These are phyloP conservation scores for Camellia lanceoleosa DNA, from an alignment of 148 eudicot genomes.

Conservation along the genomic window DNA sequence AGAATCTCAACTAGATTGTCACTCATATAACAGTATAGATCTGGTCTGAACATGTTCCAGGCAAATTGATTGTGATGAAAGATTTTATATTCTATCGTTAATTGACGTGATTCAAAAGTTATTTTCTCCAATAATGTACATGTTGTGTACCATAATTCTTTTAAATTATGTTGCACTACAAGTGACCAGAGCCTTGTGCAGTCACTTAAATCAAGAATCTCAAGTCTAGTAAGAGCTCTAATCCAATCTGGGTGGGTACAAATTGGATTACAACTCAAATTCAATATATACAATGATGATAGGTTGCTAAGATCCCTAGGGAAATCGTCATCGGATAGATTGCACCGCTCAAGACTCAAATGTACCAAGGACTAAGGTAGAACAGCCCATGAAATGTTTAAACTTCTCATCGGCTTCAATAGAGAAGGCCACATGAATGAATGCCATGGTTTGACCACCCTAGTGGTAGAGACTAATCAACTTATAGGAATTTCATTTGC, in stretches of 20 bases:
- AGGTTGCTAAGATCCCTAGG: not conserved
- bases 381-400: not conserved
- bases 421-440: not conserved
- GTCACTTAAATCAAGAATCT: not conserved
- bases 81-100: too few species aligned
- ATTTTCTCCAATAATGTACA: not conserved
- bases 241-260: not conserved
- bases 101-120: not conserved
- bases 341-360: not conserved
- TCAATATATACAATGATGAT: not conserved
- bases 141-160: not conserved
- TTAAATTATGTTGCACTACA: not conserved
- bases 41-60: too few species aligned
- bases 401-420: not conserved
- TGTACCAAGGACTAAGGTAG: not conserved
- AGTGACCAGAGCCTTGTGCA: not conserved
- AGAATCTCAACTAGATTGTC: too few species aligned
- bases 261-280: not conserved
- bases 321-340: not conserved
- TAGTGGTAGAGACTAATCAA: not conserved
- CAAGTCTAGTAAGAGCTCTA: not conserved
- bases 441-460: not conserved
- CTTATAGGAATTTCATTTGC: not conserved
- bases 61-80: too few species aligned
- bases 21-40: too few species aligned